Conservation (phyloP, 805 yeast species). For the Saccharomycopsis babjevae region DNA sequence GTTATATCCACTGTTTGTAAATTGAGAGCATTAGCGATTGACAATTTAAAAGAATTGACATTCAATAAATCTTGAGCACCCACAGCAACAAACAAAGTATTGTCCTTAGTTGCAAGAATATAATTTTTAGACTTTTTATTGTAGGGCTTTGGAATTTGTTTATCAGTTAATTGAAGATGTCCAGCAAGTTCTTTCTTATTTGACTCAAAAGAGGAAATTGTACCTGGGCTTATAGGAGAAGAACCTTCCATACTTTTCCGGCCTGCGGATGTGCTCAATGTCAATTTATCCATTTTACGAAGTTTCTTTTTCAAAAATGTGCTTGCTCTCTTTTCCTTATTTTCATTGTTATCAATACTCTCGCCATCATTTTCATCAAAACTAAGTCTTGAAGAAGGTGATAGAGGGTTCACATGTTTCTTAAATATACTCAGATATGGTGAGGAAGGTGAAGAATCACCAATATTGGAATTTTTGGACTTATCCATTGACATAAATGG, state of each 20-base stretch:
- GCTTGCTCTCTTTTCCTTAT: conserved; percentile 7
- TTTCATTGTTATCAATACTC: conserved; percentile 13
- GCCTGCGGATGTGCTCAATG: conserved; percentile 30
- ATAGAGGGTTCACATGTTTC: neutral
- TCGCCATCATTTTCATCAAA: conserved; percentile 13
- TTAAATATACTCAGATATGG: conserved; percentile 15
- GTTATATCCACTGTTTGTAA: conserved; percentile 22
- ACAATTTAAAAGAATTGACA: conserved; percentile 31
- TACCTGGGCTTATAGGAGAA: conserved; percentile 21
- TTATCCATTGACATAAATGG: conserved; percentile 13
- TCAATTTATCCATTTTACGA: conserved; percentile 26
- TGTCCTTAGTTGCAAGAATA: conserved; percentile 58
- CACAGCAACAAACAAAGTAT: conserved; percentile 42
- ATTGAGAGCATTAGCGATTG: conserved; percentile 30
- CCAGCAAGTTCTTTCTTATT: conserved; percentile 9
- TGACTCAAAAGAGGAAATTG: conserved; percentile 18
- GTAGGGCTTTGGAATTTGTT: conserved; percentile 14
- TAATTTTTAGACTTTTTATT: conserved; percentile 22
- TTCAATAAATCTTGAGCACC: conserved; percentile 27
- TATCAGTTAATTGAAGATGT: conserved; percentile 16
- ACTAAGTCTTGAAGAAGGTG: conserved; percentile 3
- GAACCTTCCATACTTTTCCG: conserved; percentile 20
- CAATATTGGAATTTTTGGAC: conserved; percentile 1
- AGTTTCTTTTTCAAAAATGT: conserved; percentile 21
- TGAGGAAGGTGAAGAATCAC: conserved; percentile 9